Base-by-base conservation (phyloP, 2,329 filamentous ascomycete genomes). In the Ceratocystis ficicola region DNA sequence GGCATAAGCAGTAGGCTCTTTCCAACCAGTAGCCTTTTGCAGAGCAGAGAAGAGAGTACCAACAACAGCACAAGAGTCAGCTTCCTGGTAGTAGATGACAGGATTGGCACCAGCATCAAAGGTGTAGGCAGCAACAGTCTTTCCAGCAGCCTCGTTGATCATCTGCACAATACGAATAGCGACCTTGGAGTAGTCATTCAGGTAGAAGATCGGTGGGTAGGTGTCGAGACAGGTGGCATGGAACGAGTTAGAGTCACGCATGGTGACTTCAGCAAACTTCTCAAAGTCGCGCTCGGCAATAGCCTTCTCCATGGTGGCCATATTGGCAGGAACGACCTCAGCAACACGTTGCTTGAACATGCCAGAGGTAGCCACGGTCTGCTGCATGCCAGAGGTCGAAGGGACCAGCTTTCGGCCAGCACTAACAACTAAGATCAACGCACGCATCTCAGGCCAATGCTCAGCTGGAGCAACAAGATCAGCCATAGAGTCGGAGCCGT, bases 41-140 rank as follows among this genome's bases (percentile, higher is more conserved):
- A 93, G 74, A 20, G 88, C 79, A 48, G 78, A 77, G 77, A 89
- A 88, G 76, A 99, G 88, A 0, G 86, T 83, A 7, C 91, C 92
- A 0, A 91, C 84, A 2, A 97, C 86, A 2, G 81, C 76, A 52
- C 82, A 81, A 69, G 86, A 82, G 70, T 95, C 83, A 79, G 92
- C 81, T 73, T 92, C 88, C 50, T 92, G 83, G 73, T 95, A 97
- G 80, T 99, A 99, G 63, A 99, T 85, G 63, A 99, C 95, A 50
- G 91, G 91, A 77, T 99, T 99, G 65, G 94, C 94, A 64, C 94
- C 94, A 0, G 94, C 94, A 73, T 99, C 94, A 72, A 97, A 99
- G 0, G 94, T 99, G 76, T 99, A 99, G 2, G 94, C 94, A 2
- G 90, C 91, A 20, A 97, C 82, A 0, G 83, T 86, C 77, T 85